Base-by-base conservation (phyloP, 176 grass and related monocot genomes). In the Thinopyrum elongatum region DNA sequence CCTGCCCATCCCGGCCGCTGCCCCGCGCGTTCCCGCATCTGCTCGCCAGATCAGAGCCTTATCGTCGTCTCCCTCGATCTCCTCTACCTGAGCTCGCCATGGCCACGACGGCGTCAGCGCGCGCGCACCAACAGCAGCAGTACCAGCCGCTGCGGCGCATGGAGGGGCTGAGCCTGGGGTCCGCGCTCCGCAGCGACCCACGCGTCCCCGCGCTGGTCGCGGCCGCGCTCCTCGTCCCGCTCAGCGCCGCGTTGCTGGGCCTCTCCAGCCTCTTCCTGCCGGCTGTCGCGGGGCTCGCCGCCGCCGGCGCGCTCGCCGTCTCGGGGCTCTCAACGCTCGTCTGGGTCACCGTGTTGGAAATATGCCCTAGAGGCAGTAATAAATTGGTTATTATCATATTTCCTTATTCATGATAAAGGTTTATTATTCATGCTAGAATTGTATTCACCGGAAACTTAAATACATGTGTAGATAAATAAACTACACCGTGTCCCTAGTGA, bases 321-420 rank as follows among this genome's bases (percentile, higher is more conserved):
- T 49, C 86, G 1, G 77, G 85, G 19, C 17, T 93, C 33, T 90
- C 78, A 21, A 72, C 82, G 31, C 84, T 93, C 13, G 17, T 82
- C 12, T 93, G 92, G 88, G 80, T 85, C 42, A 35, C 1, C 35
- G n/a, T n/a, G n/a, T n/a, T n/a, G n/a, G n/a, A n/a, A n/a, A n/a
- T n/a, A n/a, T n/a, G n/a, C n/a, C n/a, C n/a, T n/a, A n/a, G n/a
- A n/a, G n/a, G n/a, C n/a, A n/a, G n/a, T n/a, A n/a, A n/a, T n/a
- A n/a, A n/a, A n/a, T n/a, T n/a, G n/a, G n/a, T n/a, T n/a, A n/a
- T n/a, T n/a, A n/a, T n/a, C n/a, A n/a, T n/a, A n/a, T n/a, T n/a
- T n/a, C n/a, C n/a, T n/a, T n/a, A n/a, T n/a, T n/a, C n/a, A n/a
- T n/a, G n/a, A n/a, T n/a, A n/a, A n/a, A n/a, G n/a, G n/a, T n/a